Base-by-base conservation (phyloP, 2,329 filamentous ascomycete species). In the Neoascochyta sp. region DNA sequence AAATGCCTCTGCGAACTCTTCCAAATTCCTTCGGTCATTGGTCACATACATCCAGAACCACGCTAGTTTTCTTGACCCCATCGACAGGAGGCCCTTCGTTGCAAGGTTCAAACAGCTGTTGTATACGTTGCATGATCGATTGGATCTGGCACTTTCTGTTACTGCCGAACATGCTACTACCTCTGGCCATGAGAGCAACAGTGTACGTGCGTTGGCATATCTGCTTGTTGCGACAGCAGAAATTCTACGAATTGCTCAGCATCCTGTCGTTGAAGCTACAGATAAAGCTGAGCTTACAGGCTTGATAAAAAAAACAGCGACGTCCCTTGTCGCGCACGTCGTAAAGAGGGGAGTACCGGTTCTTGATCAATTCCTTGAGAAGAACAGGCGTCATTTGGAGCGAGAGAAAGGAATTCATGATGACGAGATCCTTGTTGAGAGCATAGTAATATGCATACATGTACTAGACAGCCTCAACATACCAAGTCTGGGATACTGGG, bases 51-150 rank as follows among this genome's bases (percentile, higher is more conserved):
- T 71, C 22, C 69, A 69, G 7, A 60, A 65, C 4, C 60, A 61
- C 22, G 45, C 80, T 3, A 64, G 64, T 22, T 79, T 79, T 41
- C 59, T 68, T 16, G 76, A 80, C 46, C 60, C 70, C 1, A 59
- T 78, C 11, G 75, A 79, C 47, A 68, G 75, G 11, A 54, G 45
- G 15, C 52, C 59, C 4, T 78, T 71, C 41, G 56, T 70, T 4
- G 45, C 54, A 11, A 66, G 64, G 32, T 51, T 72, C 24, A 55
- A 55, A 10, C 55, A 58, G n/a, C 37, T 73, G 9, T 53, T 65
- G 18, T 59, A 68, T 23, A 50, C 57, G 4, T 22, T 67, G 4
- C 39, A 51, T 10, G 48, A 56, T 11, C 41, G 28, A 18, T 14
- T 47, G 9, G 28, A 47, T 22, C 27, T 29, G 6, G 27, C 36